Percentiles rank a stretch among this genome's conserved stretches.
These are phyloP conservation scores for Boletus edulis DNA, from an alignment of 768 basidiomycete genomes.

Conservation along the genomic window DNA sequence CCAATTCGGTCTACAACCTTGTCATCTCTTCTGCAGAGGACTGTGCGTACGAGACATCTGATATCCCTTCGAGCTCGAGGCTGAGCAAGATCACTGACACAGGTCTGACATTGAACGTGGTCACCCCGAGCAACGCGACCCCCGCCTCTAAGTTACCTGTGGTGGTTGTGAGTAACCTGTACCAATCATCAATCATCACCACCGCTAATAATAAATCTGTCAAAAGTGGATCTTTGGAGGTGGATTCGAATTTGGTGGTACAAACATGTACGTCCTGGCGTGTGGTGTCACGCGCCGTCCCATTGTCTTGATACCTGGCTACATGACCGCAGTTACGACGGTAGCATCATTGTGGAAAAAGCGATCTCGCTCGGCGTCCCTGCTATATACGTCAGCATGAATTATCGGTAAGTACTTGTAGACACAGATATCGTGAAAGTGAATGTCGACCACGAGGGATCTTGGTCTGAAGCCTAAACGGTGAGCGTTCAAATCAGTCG, in stretches of 20 bases:
- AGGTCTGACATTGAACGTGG: slow-evolving; percentile 54
- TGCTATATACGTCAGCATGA: slow-evolving; percentile 38
- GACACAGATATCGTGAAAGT: too few relatives aligned
- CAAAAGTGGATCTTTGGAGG: slow-evolving; percentile 35
- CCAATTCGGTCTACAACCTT: slow-evolving; percentile 28
- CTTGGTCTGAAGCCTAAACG: slow-evolving; percentile 3
- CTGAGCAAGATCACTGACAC: background rate
- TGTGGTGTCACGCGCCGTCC: too few relatives aligned
- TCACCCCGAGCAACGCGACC: slow-evolving; percentile 42
- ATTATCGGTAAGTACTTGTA: slow-evolving; percentile 35
- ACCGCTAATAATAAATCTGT: background rate
- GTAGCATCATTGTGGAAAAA: slow-evolving; percentile 30
- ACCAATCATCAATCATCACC: background rate
- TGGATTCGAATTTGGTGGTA: slow-evolving; percentile 34
- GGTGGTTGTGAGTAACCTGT: slow-evolving; percentile 40
- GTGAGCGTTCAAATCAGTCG: background rate
- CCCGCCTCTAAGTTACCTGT: slow-evolving; percentile 49
- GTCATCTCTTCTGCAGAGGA: slow-evolving; percentile 42
- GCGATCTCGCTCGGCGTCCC: slow-evolving; percentile 32
- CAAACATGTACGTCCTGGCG: slow-evolving; percentile 2
- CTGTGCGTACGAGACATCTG: slow-evolving; percentile 34
- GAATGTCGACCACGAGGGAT: background rate
- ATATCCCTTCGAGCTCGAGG: too few relatives aligned
- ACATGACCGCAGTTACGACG: slow-evolving; percentile 7
- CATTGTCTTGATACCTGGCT: background rate